A percentile compares a stretch with the other conserved stretches of the same genome.
Conservation (phyloP, 108 stramenopile species). For the Cyclotella sp. region DNA sequence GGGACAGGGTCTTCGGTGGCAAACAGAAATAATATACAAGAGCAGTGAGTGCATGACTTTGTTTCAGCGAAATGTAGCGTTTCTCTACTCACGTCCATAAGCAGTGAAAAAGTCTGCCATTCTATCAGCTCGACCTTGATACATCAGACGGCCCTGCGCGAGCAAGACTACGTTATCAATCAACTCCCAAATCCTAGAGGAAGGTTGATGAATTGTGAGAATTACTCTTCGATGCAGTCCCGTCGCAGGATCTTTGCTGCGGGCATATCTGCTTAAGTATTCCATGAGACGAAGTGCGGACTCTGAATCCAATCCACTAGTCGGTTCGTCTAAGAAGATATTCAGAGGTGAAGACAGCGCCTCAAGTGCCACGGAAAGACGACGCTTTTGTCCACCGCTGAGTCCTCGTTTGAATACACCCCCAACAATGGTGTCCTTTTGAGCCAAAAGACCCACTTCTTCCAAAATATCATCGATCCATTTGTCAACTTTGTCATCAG, state of each 20-base stretch:
- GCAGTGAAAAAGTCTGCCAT: conserved; percentile 61
- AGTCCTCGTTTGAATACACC: conserved; percentile 74
- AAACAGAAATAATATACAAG: background rate
- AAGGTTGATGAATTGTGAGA: conserved; percentile 71
- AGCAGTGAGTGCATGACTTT: background rate
- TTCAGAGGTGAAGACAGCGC: conserved; percentile 55
- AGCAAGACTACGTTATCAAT: conserved; percentile 65
- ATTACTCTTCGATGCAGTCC: conserved; percentile 55
- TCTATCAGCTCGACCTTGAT: conserved; percentile 50
- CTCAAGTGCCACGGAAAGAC: conserved; percentile 79
- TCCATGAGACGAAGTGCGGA: conserved; percentile 62
- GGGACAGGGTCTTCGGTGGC: conserved; percentile 48
- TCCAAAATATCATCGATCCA: conserved; percentile 45
- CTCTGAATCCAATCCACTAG: conserved; percentile 50
- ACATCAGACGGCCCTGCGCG: conserved; percentile 61
- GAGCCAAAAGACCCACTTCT: conserved; percentile 62
- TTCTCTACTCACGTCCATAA: conserved; percentile 16
- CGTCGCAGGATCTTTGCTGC: conserved; percentile 20
- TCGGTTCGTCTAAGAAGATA: conserved; percentile 60
- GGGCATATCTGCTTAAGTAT: conserved; percentile 55
- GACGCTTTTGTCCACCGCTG: conserved; percentile 80
- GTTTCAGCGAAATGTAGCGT: too few relatives aligned
- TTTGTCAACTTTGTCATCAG: conserved; percentile 12
- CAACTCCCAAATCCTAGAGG: conserved; percentile 57
- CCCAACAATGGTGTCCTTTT: conserved; percentile 64